Percentiles rank a stretch among this genome's conserved stretches.
Conservation (phyloP, 2,329 filamentous ascomycete genomes). For the Colletotrichum tamarilloi region DNA sequence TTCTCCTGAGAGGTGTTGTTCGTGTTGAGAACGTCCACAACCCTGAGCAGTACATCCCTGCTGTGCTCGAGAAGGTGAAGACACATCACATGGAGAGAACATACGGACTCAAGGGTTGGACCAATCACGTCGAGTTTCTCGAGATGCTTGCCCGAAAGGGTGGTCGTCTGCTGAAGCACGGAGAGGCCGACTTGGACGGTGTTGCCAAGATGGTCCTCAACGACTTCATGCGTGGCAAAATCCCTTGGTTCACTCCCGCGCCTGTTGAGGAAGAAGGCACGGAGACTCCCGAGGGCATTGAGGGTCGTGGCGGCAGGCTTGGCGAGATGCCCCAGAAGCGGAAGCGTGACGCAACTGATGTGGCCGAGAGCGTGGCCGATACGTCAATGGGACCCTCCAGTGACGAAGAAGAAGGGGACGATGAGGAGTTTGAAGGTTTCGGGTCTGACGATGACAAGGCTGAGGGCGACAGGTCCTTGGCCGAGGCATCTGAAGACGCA, state of each 20-base stretch:
- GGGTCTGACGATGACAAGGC: conserved; percentile 53
- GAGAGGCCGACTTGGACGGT: conserved; percentile 94
- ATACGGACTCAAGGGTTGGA: conserved; percentile 87
- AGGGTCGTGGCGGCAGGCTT: conserved; percentile 80
- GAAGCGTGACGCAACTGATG: conserved; percentile 66
- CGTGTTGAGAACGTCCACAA: conserved; percentile 94
- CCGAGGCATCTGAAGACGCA: conserved; percentile 24
- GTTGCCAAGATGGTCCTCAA: conserved; percentile 98
- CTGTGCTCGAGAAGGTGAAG: conserved; percentile 82
- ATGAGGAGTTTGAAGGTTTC: conserved; percentile 61
- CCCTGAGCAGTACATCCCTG: conserved; percentile 93
- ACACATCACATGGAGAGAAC: conserved; percentile 90
- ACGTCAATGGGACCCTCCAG: conserved; percentile 43
- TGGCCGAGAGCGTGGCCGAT: conserved; percentile 55
- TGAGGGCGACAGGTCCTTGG: conserved; percentile 39
- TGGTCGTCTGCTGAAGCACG: conserved; percentile 86
- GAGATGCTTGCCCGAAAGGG: conserved; percentile 88
- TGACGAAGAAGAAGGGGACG: conserved; percentile 45
- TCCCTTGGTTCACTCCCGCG: conserved; percentile 94
- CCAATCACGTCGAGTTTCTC: conserved; percentile 82
- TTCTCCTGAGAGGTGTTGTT: conserved; percentile 90
- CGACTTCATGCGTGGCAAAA: conserved; percentile 93
- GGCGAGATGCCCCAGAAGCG: conserved; percentile 92
- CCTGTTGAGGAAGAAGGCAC: conserved; percentile 68
- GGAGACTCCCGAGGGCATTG: conserved; percentile 61